phyloP scores from a whole-genome alignment of 768 basidiomycete genomes.

The Tylopilus felleus region DNA sequence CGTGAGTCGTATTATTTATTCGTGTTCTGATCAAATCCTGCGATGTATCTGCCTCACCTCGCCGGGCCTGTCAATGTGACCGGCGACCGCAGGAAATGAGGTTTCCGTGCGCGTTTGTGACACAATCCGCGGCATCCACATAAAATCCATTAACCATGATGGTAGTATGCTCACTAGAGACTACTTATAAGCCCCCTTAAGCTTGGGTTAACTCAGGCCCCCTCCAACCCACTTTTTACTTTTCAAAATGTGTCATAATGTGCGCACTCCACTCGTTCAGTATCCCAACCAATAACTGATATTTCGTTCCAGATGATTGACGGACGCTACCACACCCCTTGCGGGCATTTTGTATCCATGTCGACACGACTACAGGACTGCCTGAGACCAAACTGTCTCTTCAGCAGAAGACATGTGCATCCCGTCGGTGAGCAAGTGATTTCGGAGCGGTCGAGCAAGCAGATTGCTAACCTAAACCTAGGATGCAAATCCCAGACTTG shows the following conservation, averaged over 20 bases:
- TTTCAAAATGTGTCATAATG: conserved; percentile 68
- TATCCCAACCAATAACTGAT: background rate
- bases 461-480: conserved; percentile 24
- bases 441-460: background rate
- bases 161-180: conserved; percentile 11
- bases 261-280: conserved; percentile 33
- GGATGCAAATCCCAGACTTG: conserved; percentile 57
- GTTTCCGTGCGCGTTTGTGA: conserved; percentile 38
- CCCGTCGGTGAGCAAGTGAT: conserved; percentile 40
- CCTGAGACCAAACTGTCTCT: conserved; percentile 58
- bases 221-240: conserved; percentile 17
- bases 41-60: conserved; percentile 36
- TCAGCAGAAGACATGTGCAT: conserved; percentile 64
- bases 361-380: conserved; percentile 69
- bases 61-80: conserved; percentile 32
- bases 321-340: conserved; percentile 66
- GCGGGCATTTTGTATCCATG: conserved; percentile 72
- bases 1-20: conserved; percentile 21
- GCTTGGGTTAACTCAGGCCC: conserved; percentile 12
- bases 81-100: conserved; percentile 35
- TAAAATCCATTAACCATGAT: conserved; percentile 24
- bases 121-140: conserved; percentile 30
- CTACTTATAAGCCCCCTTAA: conserved; percentile 19
- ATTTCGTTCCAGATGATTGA: conserved; percentile 57
- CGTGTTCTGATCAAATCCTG: conserved; percentile 17